phyloP scores from a whole-genome alignment of 2,329 filamentous ascomycete species.

The Colletotrichum trifolii region DNA sequence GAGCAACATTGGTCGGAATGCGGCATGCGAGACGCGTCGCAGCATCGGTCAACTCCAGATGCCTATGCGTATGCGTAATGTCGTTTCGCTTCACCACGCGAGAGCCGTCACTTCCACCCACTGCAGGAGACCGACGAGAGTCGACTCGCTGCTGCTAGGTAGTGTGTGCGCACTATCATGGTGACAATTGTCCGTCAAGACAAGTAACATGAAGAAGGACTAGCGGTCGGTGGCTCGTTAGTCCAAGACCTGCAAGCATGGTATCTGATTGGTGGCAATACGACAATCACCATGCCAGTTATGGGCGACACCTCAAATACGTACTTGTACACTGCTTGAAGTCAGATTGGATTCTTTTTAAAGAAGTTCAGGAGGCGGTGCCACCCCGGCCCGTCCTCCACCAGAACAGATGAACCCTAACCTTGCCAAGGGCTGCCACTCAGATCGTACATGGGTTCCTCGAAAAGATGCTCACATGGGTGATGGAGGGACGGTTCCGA shows the following conservation, averaged over 20 bases:
- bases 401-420: conserved; percentile 30
- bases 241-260: conserved; percentile 13
- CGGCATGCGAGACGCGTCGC: conserved; percentile 2
- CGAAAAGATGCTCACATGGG: conserved; percentile 10
- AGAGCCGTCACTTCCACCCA: neutral
- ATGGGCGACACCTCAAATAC: conserved; percentile 3
- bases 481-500: conserved; percentile 11
- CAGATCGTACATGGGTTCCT: conserved; percentile 3
- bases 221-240: conserved; percentile 34
- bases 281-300: conserved; percentile 31
- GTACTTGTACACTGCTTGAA: neutral
- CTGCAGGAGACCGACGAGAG: conserved; percentile 9
- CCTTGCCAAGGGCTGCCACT: conserved; percentile 31
- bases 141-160: conserved; percentile 10
- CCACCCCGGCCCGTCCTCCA: conserved; percentile 28
- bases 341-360: conserved; percentile 38
- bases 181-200: conserved; percentile 31
- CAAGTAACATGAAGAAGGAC: conserved; percentile 33
- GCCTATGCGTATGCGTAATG: conserved; percentile 15
- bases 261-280: conserved; percentile 34
- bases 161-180: no score
- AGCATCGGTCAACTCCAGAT: conserved; percentile 18
- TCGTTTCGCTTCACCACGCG: conserved; percentile 8
- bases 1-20: no score
- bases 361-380: conserved; percentile 37